Evolutionary conservation across 2,329 filamentous ascomycete species (phyloP).

Genomic region (Paecilomyces sp.): DNA sequence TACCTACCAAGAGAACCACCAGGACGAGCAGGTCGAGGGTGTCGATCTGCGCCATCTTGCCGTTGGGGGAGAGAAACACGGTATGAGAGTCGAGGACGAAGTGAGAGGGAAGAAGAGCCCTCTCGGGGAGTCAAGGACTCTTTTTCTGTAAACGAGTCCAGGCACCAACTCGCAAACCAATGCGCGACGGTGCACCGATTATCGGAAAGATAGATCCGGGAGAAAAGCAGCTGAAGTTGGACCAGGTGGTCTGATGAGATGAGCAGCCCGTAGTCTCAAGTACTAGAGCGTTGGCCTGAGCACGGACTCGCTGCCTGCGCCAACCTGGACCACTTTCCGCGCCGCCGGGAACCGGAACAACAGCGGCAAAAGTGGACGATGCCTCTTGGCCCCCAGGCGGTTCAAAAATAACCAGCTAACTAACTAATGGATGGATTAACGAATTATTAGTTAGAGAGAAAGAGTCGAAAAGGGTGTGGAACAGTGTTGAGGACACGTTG

Average conservation of each 20-base stretch:
- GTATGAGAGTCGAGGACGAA: constrained; percentile 3
- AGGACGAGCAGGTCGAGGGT: constrained; percentile 93
- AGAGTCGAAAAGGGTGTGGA: background rate
- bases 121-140: background rate
- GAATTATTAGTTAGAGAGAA: no score
- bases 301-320: background rate
- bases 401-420: background rate
- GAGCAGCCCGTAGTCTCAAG: background rate
- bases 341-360: background rate
- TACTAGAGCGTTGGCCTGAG: background rate
- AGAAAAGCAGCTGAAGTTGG: background rate
- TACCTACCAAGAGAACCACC: constrained; percentile 73
- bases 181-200: background rate
- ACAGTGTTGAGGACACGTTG: background rate
- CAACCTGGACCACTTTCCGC: background rate
- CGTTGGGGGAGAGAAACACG: constrained; percentile 12
- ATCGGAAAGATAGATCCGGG: background rate
- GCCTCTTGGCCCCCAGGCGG: background rate
- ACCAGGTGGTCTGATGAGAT: constrained; percentile 1
- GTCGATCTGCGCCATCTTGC: constrained; percentile 85
- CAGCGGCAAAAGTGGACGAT: background rate
- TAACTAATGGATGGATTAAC: no score
- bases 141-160: background rate
- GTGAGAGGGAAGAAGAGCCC: background rate
- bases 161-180: background rate